phyloP scores from a whole-genome alignment of 1,284 basidiomycete genomes.

The Vanrija pseudolonga region DNA sequence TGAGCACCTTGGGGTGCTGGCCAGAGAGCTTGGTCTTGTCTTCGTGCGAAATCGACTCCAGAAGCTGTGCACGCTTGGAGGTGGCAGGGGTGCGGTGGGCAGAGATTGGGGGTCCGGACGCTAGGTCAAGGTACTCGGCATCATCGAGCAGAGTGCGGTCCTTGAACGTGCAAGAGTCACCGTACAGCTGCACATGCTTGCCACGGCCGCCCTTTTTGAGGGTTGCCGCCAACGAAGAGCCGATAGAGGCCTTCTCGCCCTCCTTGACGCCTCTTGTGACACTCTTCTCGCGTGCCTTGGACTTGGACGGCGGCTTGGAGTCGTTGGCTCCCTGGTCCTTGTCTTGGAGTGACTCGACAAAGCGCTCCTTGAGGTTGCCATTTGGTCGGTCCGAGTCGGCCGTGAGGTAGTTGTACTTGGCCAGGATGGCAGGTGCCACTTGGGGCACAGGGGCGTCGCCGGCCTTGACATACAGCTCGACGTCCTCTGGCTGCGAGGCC shows the following conservation, averaged over 20 bases:
- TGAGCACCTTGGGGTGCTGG: slow-evolving; percentile 37
- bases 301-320: slow-evolving; percentile 11
- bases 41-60: slow-evolving; percentile 49
- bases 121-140: slow-evolving; percentile 53
- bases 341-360: slow-evolving; percentile 52
- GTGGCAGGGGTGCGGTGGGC: slow-evolving; percentile 36
- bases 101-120: slow-evolving; percentile 49
- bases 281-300: slow-evolving; percentile 17
- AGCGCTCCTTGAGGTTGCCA: slow-evolving; percentile 49
- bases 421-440: background rate
- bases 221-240: slow-evolving; percentile 40
- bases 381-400: slow-evolving; percentile 7
- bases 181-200: slow-evolving; percentile 49
- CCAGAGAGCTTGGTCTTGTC: slow-evolving; percentile 47
- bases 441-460: slow-evolving; percentile 25
- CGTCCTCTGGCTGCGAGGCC: slow-evolving; percentile 53
- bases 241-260: slow-evolving; percentile 20
- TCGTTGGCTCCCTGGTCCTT: slow-evolving; percentile 17
- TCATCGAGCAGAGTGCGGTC: slow-evolving; percentile 49
- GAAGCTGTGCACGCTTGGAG: slow-evolving; percentile 44
- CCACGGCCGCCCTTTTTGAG: slow-evolving; percentile 53
- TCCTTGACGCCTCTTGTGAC: slow-evolving; percentile 8
- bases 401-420: background rate
- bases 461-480: slow-evolving; percentile 50
- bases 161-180: slow-evolving; percentile 51